Evolutionary conservation across 78 protist genomes (phyloP).

Genomic region (Dictyostelium capitatum): DNA sequence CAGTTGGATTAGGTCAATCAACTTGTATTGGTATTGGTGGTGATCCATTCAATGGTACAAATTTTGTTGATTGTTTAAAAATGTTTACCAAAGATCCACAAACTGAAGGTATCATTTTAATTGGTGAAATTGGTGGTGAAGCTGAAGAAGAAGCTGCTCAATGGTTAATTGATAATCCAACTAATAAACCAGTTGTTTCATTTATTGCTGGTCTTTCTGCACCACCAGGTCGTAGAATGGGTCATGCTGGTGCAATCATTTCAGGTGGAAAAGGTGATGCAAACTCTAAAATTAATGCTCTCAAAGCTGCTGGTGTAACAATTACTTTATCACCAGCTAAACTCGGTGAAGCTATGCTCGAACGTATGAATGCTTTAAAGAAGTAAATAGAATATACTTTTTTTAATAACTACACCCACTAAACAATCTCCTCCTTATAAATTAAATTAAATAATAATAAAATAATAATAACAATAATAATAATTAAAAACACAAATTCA

Average conservation of each 20-base stretch:
- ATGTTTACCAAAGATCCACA: slow-evolving; percentile 94
- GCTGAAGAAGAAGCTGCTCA: slow-evolving; percentile 99
- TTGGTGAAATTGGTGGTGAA: slow-evolving; percentile 99
- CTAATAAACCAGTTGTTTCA: slow-evolving; percentile 96
- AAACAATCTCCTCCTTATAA: neutral
- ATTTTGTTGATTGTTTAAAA: slow-evolving; percentile 97
- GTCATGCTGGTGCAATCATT: slow-evolving; percentile 99
- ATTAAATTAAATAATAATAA: neutral
- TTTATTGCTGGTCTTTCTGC: slow-evolving; percentile 99
- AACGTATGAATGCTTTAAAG: slow-evolving; percentile 48
- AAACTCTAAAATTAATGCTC: slow-evolving; percentile 94
- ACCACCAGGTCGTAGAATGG: slow-evolving; percentile 99
- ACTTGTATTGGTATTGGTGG: slow-evolving; percentile 99
- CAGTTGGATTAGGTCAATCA: slow-evolving; percentile 97
- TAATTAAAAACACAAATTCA: neutral
- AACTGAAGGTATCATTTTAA: slow-evolving; percentile 97
- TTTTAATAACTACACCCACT: neutral
- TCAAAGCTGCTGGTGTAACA: slow-evolving; percentile 92
- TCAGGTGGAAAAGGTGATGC: slow-evolving; percentile 99
- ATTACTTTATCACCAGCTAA: slow-evolving; percentile 94
- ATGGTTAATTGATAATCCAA: slow-evolving; percentile 86
- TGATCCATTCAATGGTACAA: slow-evolving; percentile 99
- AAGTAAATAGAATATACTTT: neutral
- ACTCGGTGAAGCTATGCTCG: slow-evolving; percentile 93
- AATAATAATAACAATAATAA: neutral